Base-by-base conservation (phyloP, 192 early-diverging fungal genomes). In the Pecoramyces ruminantium region DNA sequence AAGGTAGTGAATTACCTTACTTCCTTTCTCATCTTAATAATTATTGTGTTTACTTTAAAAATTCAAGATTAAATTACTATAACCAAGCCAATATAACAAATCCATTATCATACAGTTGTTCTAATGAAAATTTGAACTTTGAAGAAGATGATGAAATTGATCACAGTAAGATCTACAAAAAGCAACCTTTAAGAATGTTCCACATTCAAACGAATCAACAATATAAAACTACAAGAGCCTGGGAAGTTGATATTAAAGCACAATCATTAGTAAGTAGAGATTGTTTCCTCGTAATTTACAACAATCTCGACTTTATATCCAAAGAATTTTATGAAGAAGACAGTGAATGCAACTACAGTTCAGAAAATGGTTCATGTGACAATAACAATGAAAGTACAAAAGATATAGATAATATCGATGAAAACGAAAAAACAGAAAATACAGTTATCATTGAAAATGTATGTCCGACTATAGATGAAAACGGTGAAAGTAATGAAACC, bases 181-280 rank as follows among this genome's bases (percentile, higher is more conserved):
- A 67, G 25, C 51, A 67, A 67, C 17, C 21, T 11, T 5, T 67
- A 25, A 17, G 17, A 28, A 82, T 88, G 77, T 90, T 84, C 78
- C 89, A 90, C 34, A 88, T 90, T 28, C 82, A 87, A 30, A 87
- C 83, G 0, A 89, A 90, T 83, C 78, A 29, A 30, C 79, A 82
- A 27, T 88, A 84, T 78, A 77, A 80, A 77, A 90, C 89, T 0
- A 85, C 85, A 13, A 79, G 89, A 17, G 87, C 89, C 0, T 82
- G 86, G 27, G 79, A 90, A 78, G 86, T 90, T 1, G 42, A 39
- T 29, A 79, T 29, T 12, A 67, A 40, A 29, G 18, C 29, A 5
- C 29, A 78, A 14, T 81, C 78, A 18, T 80, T 90, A 39, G 83
- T 86, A 25, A 78, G 82, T n/a, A 51, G 86, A 17, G 87, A 90